Base-by-base conservation (phyloP, 176 grass and related monocot species). In the Oryza glumipatula region DNA sequence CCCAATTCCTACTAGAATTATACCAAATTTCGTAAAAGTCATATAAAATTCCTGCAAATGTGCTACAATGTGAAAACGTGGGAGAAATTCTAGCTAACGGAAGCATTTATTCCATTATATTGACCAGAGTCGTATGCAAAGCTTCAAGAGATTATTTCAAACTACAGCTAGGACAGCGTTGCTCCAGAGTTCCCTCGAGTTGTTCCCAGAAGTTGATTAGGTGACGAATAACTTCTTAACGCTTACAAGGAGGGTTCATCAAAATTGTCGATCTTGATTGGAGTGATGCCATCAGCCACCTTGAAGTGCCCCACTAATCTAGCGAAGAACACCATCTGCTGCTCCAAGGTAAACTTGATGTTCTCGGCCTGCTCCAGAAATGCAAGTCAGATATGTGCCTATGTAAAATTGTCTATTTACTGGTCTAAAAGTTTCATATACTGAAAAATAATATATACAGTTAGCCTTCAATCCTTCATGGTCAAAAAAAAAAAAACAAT, bases 261-360 rank as follows among this genome's bases (percentile, higher is more conserved):
- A 26, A 94, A 94, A 82, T 94, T 98, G 19, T 94, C 93, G 52
- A 98, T 89, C 92, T 95, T 93, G 76, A 98, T 92, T 6, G 89
- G 87, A 85, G 85, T 87, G 65, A 94, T 98, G 68, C 84, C 38
- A 43, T 98, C 96, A 16, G 91, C 93, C 17, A 94, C 96, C 73
- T 93, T 77, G 65, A 95, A 98, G 4, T 91, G 86, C 16, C 96
- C 93, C 9, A 98, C 93, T 56, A 87, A 45, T 28, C 93, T 76
- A 44, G 93, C 93, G 82, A 95, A 94, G 66, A 98, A 95, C 56
- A 95, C 9, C 96, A 98, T 95, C 84, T 88, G 83, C 61, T 98
- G 96, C 89, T 95, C 96, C 83, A 98, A 79, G 21, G 93, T 98
- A 47, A 98, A 95, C 83, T 92, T 93, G 76, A 98, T 98, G 76